Evolutionary conservation across 2,329 filamentous ascomycete genomes (phyloP).

Genomic region (Cladosporium velox): DNA sequence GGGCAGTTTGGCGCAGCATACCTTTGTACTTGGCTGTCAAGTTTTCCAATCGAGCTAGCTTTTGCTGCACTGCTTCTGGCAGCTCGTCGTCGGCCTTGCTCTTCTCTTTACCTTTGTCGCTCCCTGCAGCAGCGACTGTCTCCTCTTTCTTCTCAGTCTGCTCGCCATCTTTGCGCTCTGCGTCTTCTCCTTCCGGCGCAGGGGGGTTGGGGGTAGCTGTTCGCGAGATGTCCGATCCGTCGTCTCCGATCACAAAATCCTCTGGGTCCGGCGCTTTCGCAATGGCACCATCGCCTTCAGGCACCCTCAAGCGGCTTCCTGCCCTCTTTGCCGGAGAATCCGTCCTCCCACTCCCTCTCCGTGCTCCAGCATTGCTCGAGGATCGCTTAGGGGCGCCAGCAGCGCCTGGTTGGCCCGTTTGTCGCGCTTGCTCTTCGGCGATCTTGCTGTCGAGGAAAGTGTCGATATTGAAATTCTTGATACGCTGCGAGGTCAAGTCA

Average conservation of each 20-base stretch:
- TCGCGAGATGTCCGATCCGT: constrained; percentile 65
- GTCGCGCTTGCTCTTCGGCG: constrained; percentile 85
- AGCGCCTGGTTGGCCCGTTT: constrained; percentile 42
- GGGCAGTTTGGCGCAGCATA: constrained; percentile 42
- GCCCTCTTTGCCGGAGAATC: constrained; percentile 34
- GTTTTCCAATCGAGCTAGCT: constrained; percentile 84
- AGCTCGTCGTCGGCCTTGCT: constrained; percentile 55
- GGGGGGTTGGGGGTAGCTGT: constrained; percentile 58
- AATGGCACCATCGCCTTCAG: constrained; percentile 25
- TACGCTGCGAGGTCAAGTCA: constrained; percentile 28
- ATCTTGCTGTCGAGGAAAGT: constrained; percentile 60
- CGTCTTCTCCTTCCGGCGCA: constrained; percentile 39
- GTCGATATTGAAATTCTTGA: constrained; percentile 42
- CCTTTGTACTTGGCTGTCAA: constrained; percentile 84
- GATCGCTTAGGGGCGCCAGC: constrained; percentile 36
- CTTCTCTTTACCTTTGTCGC: constrained; percentile 31
- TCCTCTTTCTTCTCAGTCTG: constrained; percentile 35
- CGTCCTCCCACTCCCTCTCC: constrained; percentile 46
- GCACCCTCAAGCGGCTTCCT: constrained; percentile 30
- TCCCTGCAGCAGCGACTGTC: constrained; percentile 29
- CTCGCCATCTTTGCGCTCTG: constrained; percentile 36
- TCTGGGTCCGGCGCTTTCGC: constrained; percentile 75
- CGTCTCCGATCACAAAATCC: constrained; percentile 85
- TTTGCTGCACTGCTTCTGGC: constrained; percentile 71
- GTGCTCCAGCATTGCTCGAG: constrained; percentile 47